A percentile compares a stretch with the other conserved stretches of the same genome.
phyloP scores from a whole-genome alignment of 106 monocot genomes.

The Allium fistulosum region DNA sequence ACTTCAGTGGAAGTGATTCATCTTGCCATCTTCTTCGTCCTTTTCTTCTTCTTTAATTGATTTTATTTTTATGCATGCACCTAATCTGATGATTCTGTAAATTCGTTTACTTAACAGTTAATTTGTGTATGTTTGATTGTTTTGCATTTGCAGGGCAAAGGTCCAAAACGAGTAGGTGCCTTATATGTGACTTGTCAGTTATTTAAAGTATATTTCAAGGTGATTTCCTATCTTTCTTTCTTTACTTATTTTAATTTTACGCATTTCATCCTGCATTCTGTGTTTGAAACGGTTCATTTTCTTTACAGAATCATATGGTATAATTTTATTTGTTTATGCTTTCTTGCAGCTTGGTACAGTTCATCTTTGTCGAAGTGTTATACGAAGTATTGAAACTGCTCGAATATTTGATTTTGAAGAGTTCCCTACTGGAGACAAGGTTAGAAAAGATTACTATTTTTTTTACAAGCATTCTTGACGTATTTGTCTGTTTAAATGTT shows the following conservation, averaged over 20 bases:
- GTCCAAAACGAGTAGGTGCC: constrained; percentile 90
- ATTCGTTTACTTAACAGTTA: neutral
- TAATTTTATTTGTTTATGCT: too few species aligned
- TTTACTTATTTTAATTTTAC: too few species aligned
- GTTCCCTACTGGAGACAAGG: constrained; percentile 85
- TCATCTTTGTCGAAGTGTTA: constrained; percentile 85
- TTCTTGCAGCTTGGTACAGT: constrained; percentile 89
- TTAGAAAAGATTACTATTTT: constrained; percentile 7
- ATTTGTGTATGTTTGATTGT: neutral
- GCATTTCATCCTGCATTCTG: too few species aligned
- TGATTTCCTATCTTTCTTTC: constrained; percentile 4
- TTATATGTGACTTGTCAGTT: constrained; percentile 87
- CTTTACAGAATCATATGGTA: too few species aligned
- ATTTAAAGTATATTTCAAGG: constrained; percentile 95
- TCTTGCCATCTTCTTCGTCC: too few species aligned
- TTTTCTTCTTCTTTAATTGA: neutral
- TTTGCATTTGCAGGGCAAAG: constrained; percentile 61
- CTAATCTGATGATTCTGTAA: neutral
- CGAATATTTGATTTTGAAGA: constrained; percentile 96
- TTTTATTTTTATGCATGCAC: neutral
- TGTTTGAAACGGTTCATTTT: too few species aligned
- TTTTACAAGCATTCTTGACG: neutral
- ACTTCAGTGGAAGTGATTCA: neutral
- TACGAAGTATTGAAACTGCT: constrained; percentile 96
- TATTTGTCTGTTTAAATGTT: neutral